phyloP scores from a whole-genome alignment of 441 rosid species.

The Jatropha podagrica region DNA sequence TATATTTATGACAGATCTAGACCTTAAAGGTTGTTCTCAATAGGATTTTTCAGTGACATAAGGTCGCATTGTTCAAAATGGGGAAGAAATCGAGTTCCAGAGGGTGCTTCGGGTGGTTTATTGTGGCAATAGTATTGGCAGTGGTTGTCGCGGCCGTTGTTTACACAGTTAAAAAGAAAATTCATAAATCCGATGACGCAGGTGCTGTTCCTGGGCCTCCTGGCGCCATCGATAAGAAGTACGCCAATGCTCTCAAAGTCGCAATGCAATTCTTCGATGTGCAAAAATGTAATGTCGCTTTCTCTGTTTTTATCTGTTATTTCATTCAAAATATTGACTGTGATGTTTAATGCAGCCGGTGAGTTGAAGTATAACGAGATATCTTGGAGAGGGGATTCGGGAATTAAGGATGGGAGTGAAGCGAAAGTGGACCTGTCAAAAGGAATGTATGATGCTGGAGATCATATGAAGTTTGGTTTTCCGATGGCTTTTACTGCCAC shows the following conservation, averaged over 20 bases:
- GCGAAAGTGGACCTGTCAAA: conserved; percentile 55
- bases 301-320: neutral
- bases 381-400: conserved; percentile 79
- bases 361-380: conserved; percentile 47
- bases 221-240: conserved; percentile 73
- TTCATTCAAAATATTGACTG: neutral
- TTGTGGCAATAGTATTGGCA: conserved; percentile 48
- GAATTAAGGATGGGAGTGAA: conserved; percentile 55
- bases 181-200: conserved; percentile 30
- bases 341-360: conserved; percentile 48
- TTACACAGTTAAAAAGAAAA: conserved; percentile 49
- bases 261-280: conserved; percentile 88
- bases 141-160: conserved; percentile 52
- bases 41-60: neutral
- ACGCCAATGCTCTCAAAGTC: conserved; percentile 70
- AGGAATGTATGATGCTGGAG: conserved; percentile 87
- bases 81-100: conserved; percentile 54
- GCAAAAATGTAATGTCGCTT: conserved; percentile 59
- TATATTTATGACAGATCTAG: neutral
- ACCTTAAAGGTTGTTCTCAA: neutral
- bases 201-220: conserved; percentile 69
- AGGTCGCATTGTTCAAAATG: conserved; percentile 33
- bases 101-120: conserved; percentile 67
- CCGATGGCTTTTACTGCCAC: conserved; percentile 77
- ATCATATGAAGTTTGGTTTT: conserved; percentile 67